Percentiles rank a stretch among this genome's conserved stretches.
These are phyloP conservation scores for Phytophthora pseudosyringae DNA, from an alignment of 352 stramenopile species.

Conservation along the genomic window DNA sequence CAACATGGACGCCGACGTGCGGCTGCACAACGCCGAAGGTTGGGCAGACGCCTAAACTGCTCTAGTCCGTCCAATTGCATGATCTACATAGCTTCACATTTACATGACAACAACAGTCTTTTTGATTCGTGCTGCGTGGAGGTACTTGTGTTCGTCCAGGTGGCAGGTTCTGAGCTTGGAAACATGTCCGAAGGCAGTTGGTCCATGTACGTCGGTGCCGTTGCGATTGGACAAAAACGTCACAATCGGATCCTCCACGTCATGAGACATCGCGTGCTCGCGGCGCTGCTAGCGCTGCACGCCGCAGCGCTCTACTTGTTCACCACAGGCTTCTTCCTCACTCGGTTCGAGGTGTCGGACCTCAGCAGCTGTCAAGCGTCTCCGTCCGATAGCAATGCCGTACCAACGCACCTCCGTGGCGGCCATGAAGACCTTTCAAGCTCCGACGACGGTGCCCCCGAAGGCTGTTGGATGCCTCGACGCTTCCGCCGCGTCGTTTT, in stretches of 20 bases:
- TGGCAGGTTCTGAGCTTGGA: no score
- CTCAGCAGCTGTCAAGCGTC: slow-evolving; percentile 59
- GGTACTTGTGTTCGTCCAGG: neutral
- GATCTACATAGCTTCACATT: slow-evolving; percentile 29
- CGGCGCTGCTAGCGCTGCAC: slow-evolving; percentile 55
- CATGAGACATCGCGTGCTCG: slow-evolving; percentile 33
- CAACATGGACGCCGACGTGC: slow-evolving; percentile 95
- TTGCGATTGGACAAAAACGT: slow-evolving; percentile 25
- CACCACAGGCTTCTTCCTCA: slow-evolving; percentile 90
- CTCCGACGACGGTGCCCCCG: neutral
- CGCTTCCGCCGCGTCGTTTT: slow-evolving; percentile 91
- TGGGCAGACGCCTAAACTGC: slow-evolving; percentile 82
- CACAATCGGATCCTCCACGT: slow-evolving; percentile 12
- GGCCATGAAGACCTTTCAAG: slow-evolving; percentile 14
- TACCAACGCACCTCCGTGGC: slow-evolving; percentile 10
- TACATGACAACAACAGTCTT: slow-evolving; percentile 3
- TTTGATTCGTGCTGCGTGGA: slow-evolving; percentile 1
- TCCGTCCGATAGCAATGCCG: slow-evolving; percentile 20
- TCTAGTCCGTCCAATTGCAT: slow-evolving; percentile 11
- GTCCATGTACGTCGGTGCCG: slow-evolving; percentile 13
- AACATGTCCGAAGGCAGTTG: neutral
- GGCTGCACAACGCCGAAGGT: slow-evolving; percentile 92
- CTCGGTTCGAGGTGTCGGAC: slow-evolving; percentile 83
- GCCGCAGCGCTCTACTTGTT: slow-evolving; percentile 77
- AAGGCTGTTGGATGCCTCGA: slow-evolving; percentile 74